Percentiles rank a stretch among this genome's conserved stretches.
These are phyloP conservation scores for Silene conica DNA, from an alignment of 148 eudicot species.

Conservation along the genomic window DNA sequence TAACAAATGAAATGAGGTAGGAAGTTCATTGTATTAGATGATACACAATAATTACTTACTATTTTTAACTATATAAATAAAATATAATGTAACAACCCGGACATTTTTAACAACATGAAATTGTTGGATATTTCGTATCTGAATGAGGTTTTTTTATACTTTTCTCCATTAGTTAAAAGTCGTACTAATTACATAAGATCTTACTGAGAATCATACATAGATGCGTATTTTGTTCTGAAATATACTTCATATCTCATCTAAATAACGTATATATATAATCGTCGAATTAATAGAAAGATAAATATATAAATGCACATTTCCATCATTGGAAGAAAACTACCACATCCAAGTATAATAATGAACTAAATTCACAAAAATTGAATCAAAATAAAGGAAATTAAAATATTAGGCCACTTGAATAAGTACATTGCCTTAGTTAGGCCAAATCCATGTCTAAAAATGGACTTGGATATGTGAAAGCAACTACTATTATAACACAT, in stretches of 20 bases:
- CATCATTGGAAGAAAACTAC: background rate
- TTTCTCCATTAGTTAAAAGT: background rate
- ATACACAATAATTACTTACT: conserved; percentile 7
- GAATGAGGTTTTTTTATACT: background rate
- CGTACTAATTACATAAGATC: no score
- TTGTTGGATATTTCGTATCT: background rate
- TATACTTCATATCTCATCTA: no score
- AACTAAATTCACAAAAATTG: background rate
- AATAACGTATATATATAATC: no score
- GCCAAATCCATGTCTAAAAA: conserved; percentile 14
- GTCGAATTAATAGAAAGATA: no score
- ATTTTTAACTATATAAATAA: background rate
- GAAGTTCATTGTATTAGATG: background rate
- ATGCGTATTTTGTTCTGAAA: background rate
- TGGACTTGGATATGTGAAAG: background rate
- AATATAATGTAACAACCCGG: background rate
- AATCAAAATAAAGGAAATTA: background rate
- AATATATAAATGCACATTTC: background rate
- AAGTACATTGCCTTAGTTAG: background rate
- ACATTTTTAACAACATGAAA: background rate
- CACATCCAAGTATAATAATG: background rate
- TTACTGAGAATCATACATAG: background rate
- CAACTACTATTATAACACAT: no score
- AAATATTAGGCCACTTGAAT: background rate
- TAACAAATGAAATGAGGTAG: background rate